Evolutionary conservation across 2,329 filamentous ascomycete genomes (phyloP), one percentile per base, ranked within the genome.

Genomic region (Sporothrix inflata): DNA sequence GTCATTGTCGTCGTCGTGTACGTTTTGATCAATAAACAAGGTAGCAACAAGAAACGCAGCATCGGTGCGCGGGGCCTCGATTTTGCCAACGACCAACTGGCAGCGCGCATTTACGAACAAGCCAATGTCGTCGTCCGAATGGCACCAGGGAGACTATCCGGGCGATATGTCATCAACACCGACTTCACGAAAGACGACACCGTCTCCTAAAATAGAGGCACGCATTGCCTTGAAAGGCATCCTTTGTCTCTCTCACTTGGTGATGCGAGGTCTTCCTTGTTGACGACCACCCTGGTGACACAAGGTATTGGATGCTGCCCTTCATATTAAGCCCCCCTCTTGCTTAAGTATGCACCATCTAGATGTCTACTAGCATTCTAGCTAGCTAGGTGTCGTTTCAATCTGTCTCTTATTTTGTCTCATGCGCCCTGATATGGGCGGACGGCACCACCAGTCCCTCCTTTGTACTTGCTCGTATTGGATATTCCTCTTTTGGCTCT

Each of bases 1-100:
- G 84, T 84, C 55, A 83, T 87, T 69, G 79, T 85, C 63, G 84
- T 89, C 9, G 83, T 85, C 70, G 81, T 85, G 69, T 87, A 85
- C 76, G 77, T 87, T 73, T 79, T 85, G 73, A 80, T 86, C 74
- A 82, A 79, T 74, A 75, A 78, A 74, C 77, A 76, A 67, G 78
- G 75, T 42, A 79, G 74, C 71, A 77, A 77, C 70, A 78, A 75
- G n/a, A 79, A 79, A 75, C 78, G 79, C 55, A 77, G 75, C 34
- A 40, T 76, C 21, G 73, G 72, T 14, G 75, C 72, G 21, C 76
- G 77, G 30, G 73, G 75, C 16, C 51, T 79, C 69, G 72, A 77
- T 2, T 74, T 80, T 45, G 71, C 73, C 27, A 72, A 71, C 66
- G 74, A 77, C 16, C 65, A 38, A 4, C 75, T 76, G 1, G 68